phyloP scores from a whole-genome alignment of 164 flowering plant species.

The Cinnamomum micranthum region DNA sequence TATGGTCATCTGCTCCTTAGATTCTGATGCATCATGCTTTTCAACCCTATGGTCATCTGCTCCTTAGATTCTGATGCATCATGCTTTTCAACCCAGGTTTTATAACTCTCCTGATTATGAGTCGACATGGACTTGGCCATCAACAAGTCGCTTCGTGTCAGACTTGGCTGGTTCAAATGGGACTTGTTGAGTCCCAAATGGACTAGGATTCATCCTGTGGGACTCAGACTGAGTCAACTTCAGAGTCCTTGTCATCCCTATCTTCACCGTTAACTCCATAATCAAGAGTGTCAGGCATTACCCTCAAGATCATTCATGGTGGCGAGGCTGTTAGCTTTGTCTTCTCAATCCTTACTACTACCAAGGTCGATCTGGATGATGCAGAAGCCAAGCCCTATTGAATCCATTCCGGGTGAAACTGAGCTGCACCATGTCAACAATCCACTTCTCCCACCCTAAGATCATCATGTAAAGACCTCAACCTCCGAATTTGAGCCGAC shows the following conservation, averaged over 20 bases:
- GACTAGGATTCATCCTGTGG: conserved; percentile 57
- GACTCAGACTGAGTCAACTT: conserved; percentile 76
- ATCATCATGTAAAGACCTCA: conserved; percentile 65
- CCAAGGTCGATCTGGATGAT: conserved; percentile 80
- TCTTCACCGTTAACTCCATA: conserved; percentile 88
- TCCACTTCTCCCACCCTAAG: conserved; percentile 83
- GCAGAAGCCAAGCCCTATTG: conserved; percentile 60
- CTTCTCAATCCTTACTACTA: conserved; percentile 64
- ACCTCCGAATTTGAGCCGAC: conserved; percentile 73
- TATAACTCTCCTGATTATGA: too few relatives aligned
- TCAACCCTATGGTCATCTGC: too few relatives aligned
- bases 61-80: too few relatives aligned
- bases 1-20: too few relatives aligned
- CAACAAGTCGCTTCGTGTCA: too few relatives aligned
- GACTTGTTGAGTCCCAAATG: too few relatives aligned
- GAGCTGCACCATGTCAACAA: conserved; percentile 79
- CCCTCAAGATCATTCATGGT: conserved; percentile 83
- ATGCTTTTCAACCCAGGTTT: too few relatives aligned
- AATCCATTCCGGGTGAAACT: conserved; percentile 70
- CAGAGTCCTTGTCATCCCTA: conserved; percentile 82
- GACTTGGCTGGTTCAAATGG: too few relatives aligned
- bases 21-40: too few relatives aligned
- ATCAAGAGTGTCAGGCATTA: conserved; percentile 92
- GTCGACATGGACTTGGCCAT: too few relatives aligned
- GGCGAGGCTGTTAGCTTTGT: conserved; percentile 87